Evolutionary conservation across 2,329 filamentous ascomycete genomes (phyloP).

Genomic region (Monilinia polystroma): DNA sequence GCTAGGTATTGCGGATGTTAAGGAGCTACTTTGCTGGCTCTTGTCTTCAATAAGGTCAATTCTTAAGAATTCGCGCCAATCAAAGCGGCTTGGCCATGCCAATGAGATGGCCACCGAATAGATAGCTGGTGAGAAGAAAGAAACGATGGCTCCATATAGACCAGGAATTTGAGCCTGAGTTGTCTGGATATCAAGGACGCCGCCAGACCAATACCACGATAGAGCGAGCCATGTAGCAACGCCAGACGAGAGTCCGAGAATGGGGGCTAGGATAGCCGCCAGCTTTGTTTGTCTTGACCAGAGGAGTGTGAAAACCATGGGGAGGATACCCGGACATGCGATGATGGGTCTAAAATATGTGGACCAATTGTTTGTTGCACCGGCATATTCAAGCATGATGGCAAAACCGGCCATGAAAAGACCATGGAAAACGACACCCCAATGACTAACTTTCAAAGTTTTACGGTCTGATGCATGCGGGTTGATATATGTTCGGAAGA

Average conservation of each 20-base stretch:
- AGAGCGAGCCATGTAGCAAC: conserved; percentile 54
- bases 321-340: conserved; percentile 36
- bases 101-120: conserved; percentile 51
- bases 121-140: conserved; percentile 44
- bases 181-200: conserved; percentile 48
- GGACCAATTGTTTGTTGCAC: conserved; percentile 49
- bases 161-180: conserved; percentile 52
- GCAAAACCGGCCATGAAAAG: conserved; percentile 50
- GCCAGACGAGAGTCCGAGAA: conserved; percentile 51
- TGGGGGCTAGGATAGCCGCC: conserved; percentile 51
- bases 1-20: conserved; percentile 22
- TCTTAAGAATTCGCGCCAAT: conserved; percentile 46
- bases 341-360: conserved; percentile 27
- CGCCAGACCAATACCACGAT: conserved; percentile 42
- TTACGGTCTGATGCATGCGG: conserved; percentile 46
- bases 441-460: conserved; percentile 47
- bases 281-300: conserved; percentile 47
- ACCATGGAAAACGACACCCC: conserved; percentile 49
- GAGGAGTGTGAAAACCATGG: conserved; percentile 38
- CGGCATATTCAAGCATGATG: conserved; percentile 49
- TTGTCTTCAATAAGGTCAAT: conserved; percentile 48
- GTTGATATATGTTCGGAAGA: conserved; percentile 50
- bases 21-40: neutral
- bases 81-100: conserved; percentile 46
- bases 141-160: conserved; percentile 53